Percentiles rank a stretch among this genome's conserved stretches.
Conservation (phyloP, 176 grass and related monocot species). For the sorghum (Sorghum bicolor) region DNA sequence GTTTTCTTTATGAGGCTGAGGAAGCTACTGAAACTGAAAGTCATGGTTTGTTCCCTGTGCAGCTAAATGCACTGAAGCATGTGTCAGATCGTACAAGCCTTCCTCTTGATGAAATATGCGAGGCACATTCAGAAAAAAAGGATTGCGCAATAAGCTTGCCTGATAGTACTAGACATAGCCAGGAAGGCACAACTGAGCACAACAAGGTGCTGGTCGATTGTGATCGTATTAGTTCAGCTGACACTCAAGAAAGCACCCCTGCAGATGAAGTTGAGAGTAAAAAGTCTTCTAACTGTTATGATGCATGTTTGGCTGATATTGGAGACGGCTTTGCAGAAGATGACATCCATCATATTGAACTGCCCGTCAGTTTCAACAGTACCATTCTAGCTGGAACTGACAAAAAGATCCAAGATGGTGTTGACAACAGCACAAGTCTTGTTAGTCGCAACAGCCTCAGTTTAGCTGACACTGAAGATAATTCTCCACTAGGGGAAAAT, state of each 20-base stretch:
- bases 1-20: constrained; percentile 22
- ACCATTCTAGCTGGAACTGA: background rate
- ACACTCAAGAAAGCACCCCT: background rate
- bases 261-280: background rate
- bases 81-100: background rate
- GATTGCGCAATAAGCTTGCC: background rate
- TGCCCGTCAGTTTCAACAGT: background rate
- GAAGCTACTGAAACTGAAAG: background rate
- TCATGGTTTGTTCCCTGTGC: background rate
- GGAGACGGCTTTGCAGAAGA: background rate
- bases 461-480: constrained; percentile 19
- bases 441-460: background rate
- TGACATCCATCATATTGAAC: background rate
- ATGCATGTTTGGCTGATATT: background rate
- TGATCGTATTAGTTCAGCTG: constrained; percentile 21
- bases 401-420: background rate
- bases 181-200: background rate
- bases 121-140: background rate
- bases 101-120: background rate
- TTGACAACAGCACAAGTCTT: background rate
- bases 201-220: background rate
- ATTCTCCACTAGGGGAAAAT: background rate
- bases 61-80: constrained; percentile 2
- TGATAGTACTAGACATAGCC: background rate
- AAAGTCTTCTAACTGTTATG: background rate